Conservation (phyloP, 1,284 basidiomycete species). For the Cutaneotrichosporon sp. region DNA sequence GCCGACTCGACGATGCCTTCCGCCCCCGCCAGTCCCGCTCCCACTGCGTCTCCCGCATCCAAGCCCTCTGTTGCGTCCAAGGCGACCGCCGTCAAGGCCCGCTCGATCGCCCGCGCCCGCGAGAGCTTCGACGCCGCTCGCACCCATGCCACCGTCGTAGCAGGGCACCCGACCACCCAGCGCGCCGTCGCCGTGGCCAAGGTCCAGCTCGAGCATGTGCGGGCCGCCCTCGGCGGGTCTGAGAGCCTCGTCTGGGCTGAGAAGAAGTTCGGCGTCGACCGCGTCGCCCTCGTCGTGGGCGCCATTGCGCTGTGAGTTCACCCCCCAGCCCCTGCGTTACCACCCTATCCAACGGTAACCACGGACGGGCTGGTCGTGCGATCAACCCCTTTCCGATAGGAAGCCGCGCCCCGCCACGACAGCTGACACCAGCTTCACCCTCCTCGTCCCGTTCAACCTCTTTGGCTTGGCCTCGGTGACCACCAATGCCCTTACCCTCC, state of each 20-base stretch:
- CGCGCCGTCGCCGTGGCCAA: background rate
- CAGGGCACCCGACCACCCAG: conserved; percentile 10
- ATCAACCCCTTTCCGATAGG: too few species aligned
- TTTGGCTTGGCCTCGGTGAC: conserved; percentile 35
- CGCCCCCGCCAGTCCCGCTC: too few species aligned
- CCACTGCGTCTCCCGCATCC: too few species aligned
- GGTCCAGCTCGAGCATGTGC: conserved; percentile 24
- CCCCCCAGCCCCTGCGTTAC: too few species aligned
- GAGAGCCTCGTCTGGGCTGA: conserved; percentile 27
- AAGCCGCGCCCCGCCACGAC: too few species aligned
- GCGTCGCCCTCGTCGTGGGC: conserved; percentile 32
- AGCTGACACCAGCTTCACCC: conserved; percentile 31
- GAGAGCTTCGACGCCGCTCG: background rate
- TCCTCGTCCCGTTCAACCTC: conserved; percentile 40
- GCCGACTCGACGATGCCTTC: too few species aligned
- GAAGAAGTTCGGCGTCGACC: conserved; percentile 33
- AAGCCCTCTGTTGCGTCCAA: too few species aligned
- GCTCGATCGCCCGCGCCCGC: background rate
- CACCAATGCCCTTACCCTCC: conserved; percentile 32
- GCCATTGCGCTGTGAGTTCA: conserved; percentile 29
- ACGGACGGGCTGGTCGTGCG: too few species aligned
- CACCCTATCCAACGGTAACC: too few species aligned
- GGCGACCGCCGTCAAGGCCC: background rate
- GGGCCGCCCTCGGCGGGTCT: conserved; percentile 29
- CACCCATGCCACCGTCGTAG: background rate